phyloP scores from a whole-genome alignment of 164 flowering plant genomes.

The Warburgia ugandensis region DNA sequence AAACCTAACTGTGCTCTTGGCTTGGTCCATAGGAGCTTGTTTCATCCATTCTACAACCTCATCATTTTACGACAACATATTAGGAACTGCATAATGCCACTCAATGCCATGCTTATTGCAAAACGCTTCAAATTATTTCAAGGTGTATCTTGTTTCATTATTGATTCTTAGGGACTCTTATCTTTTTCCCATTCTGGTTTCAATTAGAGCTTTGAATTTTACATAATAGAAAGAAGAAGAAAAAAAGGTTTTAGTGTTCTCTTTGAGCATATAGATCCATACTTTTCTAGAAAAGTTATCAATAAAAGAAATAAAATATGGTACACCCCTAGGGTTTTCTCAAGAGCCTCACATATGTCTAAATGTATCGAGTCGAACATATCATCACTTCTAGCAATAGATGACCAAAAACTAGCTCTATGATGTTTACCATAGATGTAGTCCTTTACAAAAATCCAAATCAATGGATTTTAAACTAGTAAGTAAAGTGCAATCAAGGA shows the following conservation, averaged over 20 bases:
- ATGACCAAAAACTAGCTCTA: not conserved
- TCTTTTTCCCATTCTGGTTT: not conserved
- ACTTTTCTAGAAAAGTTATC: not conserved
- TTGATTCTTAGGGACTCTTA: not conserved
- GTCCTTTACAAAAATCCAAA: not conserved
- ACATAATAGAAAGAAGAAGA: not conserved
- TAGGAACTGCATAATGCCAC: not conserved
- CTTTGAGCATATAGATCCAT: not conserved
- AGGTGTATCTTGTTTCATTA: not conserved
- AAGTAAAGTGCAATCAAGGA: not conserved
- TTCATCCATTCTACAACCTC: not conserved
- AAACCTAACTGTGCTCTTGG: not conserved
- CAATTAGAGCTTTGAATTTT: not conserved
- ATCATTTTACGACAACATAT: not conserved
- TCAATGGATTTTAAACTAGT: not conserved
- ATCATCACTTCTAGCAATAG: not conserved
- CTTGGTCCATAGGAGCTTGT: not conserved
- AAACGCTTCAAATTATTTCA: not conserved
- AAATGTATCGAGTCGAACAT: not conserved
- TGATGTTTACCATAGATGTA: not conserved
- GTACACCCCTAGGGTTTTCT: not conserved
- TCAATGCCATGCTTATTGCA: not conserved
- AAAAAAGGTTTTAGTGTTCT: not conserved
- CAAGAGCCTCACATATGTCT: not conserved
- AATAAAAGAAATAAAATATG: not conserved